phyloP scores from a whole-genome alignment of 345 rosid species.

The Salix koriyanagi region DNA sequence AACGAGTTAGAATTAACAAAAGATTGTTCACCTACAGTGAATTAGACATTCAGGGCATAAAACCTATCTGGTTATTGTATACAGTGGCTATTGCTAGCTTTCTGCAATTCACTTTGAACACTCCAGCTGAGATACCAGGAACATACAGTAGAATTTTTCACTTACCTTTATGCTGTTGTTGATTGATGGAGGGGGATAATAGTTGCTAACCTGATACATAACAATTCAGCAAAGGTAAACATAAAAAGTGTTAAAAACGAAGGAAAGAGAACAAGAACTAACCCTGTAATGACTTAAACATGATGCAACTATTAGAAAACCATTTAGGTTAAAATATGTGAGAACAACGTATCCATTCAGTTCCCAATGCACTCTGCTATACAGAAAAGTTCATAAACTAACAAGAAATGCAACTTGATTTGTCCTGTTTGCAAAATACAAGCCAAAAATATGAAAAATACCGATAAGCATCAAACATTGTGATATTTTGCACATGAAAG shows the following conservation, averaged over 20 bases:
- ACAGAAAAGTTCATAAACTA: background rate
- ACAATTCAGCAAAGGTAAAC: conserved; percentile 13
- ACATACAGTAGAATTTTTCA: background rate
- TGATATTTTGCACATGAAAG: background rate
- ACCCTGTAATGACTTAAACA: background rate
- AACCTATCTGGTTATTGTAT: background rate
- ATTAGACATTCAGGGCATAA: background rate
- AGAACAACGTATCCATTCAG: background rate
- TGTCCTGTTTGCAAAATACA: background rate
- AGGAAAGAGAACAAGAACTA: background rate
- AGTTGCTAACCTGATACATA: conserved; percentile 70
- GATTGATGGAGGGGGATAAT: conserved; percentile 66
- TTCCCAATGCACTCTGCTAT: background rate
- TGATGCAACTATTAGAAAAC: background rate
- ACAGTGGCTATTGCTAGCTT: background rate
- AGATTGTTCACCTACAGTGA: background rate
- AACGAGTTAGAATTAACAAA: background rate
- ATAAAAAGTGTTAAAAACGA: background rate
- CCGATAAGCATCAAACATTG: background rate
- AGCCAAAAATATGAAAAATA: background rate
- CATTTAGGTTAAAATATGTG: background rate
- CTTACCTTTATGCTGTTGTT: conserved; percentile 92
- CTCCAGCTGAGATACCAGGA: background rate
- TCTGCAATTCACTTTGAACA: background rate
- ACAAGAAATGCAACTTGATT: background rate